phyloP scores from a whole-genome alignment of 2,329 filamentous ascomycete species.

The Calonectria pseudoreteaudii region DNA sequence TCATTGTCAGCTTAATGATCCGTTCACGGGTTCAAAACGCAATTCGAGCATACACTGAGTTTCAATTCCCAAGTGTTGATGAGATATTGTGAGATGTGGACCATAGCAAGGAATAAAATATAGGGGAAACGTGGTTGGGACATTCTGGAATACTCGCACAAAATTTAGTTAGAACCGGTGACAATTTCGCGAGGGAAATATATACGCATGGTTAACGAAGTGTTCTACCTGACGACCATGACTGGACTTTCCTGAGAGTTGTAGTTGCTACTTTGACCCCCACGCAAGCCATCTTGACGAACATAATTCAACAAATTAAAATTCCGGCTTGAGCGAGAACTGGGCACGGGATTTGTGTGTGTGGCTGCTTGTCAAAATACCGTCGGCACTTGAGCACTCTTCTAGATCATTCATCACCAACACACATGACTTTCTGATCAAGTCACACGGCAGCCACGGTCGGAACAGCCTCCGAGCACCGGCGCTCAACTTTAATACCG shows the following conservation, averaged over 20 bases:
- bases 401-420: background rate
- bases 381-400: background rate
- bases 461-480: background rate
- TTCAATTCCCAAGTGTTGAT: background rate
- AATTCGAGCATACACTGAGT: background rate
- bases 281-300: background rate
- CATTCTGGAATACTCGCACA: background rate
- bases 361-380: background rate
- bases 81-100: background rate
- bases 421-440: background rate
- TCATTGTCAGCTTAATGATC: background rate
- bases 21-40: background rate
- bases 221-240: background rate
- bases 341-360: background rate
- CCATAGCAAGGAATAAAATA: background rate
- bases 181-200: background rate
- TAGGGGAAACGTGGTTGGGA: background rate
- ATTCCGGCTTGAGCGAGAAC: background rate
- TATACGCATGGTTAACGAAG: background rate
- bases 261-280: background rate
- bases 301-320: background rate
- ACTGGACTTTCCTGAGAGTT: background rate
- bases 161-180: background rate
- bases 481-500: background rate
- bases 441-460: background rate